Conservation (phyloP, 75 land plant genomes). For the Ceratopteris richardii region DNA sequence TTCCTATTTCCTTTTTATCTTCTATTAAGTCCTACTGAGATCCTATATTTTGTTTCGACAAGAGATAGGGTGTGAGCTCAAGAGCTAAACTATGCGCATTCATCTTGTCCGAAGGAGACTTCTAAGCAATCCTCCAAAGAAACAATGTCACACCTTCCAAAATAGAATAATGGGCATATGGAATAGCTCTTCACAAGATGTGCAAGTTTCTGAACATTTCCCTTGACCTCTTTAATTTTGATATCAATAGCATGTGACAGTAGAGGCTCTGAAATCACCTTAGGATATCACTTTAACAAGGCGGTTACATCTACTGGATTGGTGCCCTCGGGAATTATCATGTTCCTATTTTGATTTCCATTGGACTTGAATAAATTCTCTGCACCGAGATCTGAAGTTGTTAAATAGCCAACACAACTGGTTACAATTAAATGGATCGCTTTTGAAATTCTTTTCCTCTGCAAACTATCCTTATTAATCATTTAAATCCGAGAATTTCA, state of each 20-base stretch:
- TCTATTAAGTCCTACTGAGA: too few relatives aligned
- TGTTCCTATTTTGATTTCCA: slow-evolving; percentile 68
- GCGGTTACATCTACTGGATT: slow-evolving; percentile 69
- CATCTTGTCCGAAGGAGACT: slow-evolving; percentile 75
- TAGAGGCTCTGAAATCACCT: slow-evolving; percentile 73
- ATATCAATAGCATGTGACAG: slow-evolving; percentile 47
- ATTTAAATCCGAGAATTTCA: too few relatives aligned
- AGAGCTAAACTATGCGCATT: slow-evolving; percentile 60
- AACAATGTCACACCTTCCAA: slow-evolving; percentile 64
- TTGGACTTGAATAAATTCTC: too few relatives aligned
- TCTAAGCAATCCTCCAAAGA: slow-evolving; percentile 56
- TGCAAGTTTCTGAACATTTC: slow-evolving; percentile 38
- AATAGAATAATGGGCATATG: slow-evolving; percentile 60
- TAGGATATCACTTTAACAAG: slow-evolving; percentile 51
- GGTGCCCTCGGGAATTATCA: slow-evolving; percentile 57
- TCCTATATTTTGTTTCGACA: slow-evolving; percentile 31
- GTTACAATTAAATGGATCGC: too few relatives aligned
- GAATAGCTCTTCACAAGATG: slow-evolving; percentile 51
- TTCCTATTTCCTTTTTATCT: too few relatives aligned
- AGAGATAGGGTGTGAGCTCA: slow-evolving; percentile 61
- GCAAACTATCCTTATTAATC: too few relatives aligned
- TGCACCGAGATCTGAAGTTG: too few relatives aligned
- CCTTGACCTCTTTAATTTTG: slow-evolving; percentile 48
- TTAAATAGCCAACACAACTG: too few relatives aligned
- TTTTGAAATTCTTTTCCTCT: too few relatives aligned